Evolutionary conservation across 2,329 filamentous ascomycete species (phyloP).

Genomic region (Paraphoma sp.): DNA sequence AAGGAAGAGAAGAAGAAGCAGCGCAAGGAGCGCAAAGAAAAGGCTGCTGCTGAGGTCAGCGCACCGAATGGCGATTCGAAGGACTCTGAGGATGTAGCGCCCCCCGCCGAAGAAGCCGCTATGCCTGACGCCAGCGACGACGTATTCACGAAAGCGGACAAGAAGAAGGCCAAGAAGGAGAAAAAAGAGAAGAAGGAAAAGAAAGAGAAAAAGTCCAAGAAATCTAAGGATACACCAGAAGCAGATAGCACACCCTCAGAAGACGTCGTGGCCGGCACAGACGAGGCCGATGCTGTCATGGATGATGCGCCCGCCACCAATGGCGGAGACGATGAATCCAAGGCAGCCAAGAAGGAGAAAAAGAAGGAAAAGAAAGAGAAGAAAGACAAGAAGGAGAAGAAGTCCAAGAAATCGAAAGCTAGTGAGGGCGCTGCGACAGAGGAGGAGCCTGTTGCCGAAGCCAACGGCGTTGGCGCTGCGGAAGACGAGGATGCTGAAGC

Average conservation of each 20-base stretch:
- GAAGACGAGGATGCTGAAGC: conserved; percentile 24
- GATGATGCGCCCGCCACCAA: not conserved
- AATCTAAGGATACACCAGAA: conserved; percentile 20
- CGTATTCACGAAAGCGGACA: conserved; percentile 11
- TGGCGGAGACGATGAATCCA: conserved; percentile 15
- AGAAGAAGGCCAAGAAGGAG: conserved; percentile 27
- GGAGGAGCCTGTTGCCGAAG: conserved; percentile 18
- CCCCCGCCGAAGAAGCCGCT: conserved; percentile 1
- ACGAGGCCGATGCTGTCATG: conserved; percentile 9
- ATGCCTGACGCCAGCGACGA: conserved; percentile 8
- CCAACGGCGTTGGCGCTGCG: conserved; percentile 17
- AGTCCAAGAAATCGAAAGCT: conserved; percentile 18
- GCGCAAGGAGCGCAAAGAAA: conserved; percentile 7
- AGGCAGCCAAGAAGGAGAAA: conserved; percentile 33
- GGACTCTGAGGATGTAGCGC: conserved; percentile 3
- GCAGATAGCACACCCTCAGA: conserved; percentile 9
- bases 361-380: conserved; percentile 39
- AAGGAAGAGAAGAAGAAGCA: conserved; percentile 16
- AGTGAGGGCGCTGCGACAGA: conserved; percentile 20
- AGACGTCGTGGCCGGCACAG: conserved; percentile 3
- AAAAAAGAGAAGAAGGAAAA: conserved; percentile 30
- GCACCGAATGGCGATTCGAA: conserved; percentile 1
- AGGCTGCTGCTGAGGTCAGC: not conserved
- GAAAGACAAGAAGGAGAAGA: conserved; percentile 22
- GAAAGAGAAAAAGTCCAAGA: conserved; percentile 28